These are phyloP conservation scores for Chaetomium cochliodes DNA, from an alignment of 495 filamentous ascomycete genomes.

Conservation along the genomic window DNA sequence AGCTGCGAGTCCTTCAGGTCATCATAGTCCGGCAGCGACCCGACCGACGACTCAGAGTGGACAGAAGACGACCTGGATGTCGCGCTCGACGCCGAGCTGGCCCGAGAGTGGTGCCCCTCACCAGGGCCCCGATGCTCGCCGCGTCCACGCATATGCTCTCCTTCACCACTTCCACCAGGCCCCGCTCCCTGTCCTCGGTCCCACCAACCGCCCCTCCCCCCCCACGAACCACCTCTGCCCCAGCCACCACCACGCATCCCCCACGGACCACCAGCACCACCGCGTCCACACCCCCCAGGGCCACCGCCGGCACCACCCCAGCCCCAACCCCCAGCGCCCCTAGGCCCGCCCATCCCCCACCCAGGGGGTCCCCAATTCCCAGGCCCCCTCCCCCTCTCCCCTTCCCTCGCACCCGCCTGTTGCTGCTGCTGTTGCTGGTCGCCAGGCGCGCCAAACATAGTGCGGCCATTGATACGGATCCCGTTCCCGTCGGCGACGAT, in stretches of 20 bases:
- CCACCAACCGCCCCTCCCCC: slow-evolving; percentile 5
- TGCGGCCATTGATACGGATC: slow-evolving; percentile 35
- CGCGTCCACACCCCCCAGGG: background rate
- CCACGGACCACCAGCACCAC: background rate
- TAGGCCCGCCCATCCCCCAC: background rate
- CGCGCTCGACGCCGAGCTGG: slow-evolving; percentile 28
- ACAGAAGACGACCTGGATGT: slow-evolving; percentile 32
- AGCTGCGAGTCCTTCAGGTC: slow-evolving; percentile 45
- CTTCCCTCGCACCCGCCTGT: background rate
- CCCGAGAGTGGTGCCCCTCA: slow-evolving; percentile 18
- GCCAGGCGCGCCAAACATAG: slow-evolving; percentile 26
- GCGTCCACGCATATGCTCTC: slow-evolving; percentile 7
- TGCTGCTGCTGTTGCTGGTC: too few relatives aligned
- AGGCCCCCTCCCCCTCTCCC: background rate
- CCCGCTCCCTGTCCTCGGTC: background rate
- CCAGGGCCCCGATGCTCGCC: slow-evolving; percentile 11
- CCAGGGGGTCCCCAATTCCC: slow-evolving; percentile 2
- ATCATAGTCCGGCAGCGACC: slow-evolving; percentile 49
- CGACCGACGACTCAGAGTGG: slow-evolving; percentile 43
- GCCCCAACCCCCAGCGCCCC: background rate
- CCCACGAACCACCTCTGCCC: slow-evolving; percentile 2
- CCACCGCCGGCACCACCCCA: background rate
- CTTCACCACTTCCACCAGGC: background rate
- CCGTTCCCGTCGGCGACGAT: slow-evolving; percentile 36
- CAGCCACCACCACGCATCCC: background rate